A percentile compares a stretch with the other conserved stretches of the same genome.
Evolutionary conservation across 2,329 filamentous ascomycete species (phyloP).

Genomic region (Ascochyta clinopodiicola): DNA sequence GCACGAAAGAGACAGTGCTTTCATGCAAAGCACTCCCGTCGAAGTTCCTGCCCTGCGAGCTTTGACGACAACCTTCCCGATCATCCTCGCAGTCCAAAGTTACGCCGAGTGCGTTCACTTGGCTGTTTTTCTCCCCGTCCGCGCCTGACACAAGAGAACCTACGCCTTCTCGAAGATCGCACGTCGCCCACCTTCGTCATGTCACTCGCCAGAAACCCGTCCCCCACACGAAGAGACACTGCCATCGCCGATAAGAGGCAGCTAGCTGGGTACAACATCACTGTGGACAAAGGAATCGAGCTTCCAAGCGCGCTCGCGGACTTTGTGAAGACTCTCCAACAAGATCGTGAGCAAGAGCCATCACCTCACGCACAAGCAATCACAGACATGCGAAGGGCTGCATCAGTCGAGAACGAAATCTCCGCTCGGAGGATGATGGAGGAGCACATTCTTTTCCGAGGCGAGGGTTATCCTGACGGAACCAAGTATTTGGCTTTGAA

Average conservation of each 20-base stretch:
- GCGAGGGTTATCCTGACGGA: conserved; percentile 16
- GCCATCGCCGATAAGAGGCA: conserved; percentile 16
- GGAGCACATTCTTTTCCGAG: conserved; percentile 21
- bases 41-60: background rate
- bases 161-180: background rate
- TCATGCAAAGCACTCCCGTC: background rate
- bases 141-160: background rate
- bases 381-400: conserved; percentile 17
- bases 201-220: conserved; percentile 15
- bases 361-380: conserved; percentile 23
- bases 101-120: background rate
- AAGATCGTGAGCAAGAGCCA: conserved; percentile 14
- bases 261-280: conserved; percentile 21
- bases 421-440: conserved; percentile 20
- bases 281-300: conserved; percentile 14
- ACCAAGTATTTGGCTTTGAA: conserved; percentile 20
- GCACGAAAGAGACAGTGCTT: background rate
- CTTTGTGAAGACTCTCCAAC: conserved; percentile 17
- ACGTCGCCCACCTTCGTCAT: background rate
- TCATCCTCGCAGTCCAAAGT: background rate
- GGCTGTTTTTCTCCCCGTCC: background rate
- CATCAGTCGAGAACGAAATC: conserved; percentile 21
- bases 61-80: background rate
- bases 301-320: conserved; percentile 17
- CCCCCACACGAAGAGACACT: conserved; percentile 17